Evolutionary conservation across 1,284 basidiomycete species (phyloP).

Genomic region (Athelia psychrophila): DNA sequence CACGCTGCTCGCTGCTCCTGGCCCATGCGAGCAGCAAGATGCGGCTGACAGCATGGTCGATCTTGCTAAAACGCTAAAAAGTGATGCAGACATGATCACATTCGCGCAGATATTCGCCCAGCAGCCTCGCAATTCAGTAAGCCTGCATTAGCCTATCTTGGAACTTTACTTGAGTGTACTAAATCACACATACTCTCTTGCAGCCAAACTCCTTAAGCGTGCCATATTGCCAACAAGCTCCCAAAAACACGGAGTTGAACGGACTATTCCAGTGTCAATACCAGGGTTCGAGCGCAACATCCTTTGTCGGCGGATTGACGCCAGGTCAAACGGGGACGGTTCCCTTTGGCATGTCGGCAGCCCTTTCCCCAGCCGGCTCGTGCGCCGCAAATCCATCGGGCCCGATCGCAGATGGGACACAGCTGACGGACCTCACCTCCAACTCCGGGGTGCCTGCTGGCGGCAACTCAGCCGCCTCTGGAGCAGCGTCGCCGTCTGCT

Average conservation of each 20-base stretch:
- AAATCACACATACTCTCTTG: background rate
- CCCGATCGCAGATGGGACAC: slow-evolving; percentile 24
- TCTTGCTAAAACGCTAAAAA: slow-evolving; percentile 55
- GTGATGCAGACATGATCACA: slow-evolving; percentile 51
- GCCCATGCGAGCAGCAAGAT: slow-evolving; percentile 60
- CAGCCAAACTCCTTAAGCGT: slow-evolving; percentile 45
- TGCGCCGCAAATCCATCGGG: slow-evolving; percentile 45
- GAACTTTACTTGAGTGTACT: background rate
- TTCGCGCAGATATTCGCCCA: slow-evolving; percentile 44
- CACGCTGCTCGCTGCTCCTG: slow-evolving; percentile 53
- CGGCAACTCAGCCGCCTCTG: slow-evolving; percentile 5
- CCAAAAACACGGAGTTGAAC: slow-evolving; percentile 46
- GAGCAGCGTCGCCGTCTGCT: background rate
- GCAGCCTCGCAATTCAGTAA: slow-evolving; percentile 21
- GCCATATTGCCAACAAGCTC: slow-evolving; percentile 49
- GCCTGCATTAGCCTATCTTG: slow-evolving; percentile 5
- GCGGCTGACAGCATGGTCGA: slow-evolving; percentile 59
- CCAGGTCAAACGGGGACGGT: slow-evolving; percentile 41
- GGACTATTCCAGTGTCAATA: slow-evolving; percentile 59
- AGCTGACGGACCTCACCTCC: slow-evolving; percentile 17
- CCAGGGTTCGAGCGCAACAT: slow-evolving; percentile 38
- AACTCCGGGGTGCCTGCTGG: slow-evolving; percentile 10
- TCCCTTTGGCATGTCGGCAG: slow-evolving; percentile 38
- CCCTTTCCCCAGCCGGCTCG: slow-evolving; percentile 45
- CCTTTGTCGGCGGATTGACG: slow-evolving; percentile 38